Evolutionary conservation across 1,284 basidiomycete species (phyloP).

Genomic region (Xerocomus amazonicus): DNA sequence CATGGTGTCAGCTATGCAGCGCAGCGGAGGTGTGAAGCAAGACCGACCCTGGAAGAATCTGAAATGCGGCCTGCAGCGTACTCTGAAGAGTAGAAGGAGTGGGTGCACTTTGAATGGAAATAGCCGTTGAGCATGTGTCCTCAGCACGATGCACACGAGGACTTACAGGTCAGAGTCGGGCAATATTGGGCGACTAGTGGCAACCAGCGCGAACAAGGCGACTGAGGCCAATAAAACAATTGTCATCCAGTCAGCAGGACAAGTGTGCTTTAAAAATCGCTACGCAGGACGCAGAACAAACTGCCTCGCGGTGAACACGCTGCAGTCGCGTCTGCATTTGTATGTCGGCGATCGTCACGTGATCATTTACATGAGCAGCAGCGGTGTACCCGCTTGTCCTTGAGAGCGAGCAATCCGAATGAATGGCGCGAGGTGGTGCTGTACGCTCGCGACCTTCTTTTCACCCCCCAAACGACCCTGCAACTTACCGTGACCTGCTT

Average conservation of each 20-base stretch:
- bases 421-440: conserved; percentile 37
- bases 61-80: conserved; percentile 38
- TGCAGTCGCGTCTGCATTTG: conserved; percentile 28
- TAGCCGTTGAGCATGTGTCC: conserved; percentile 11
- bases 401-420: conserved; percentile 1
- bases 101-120: conserved; percentile 11
- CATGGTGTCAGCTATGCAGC: conserved; percentile 9
- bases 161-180: conserved; percentile 26
- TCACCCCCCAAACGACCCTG: conserved; percentile 43
- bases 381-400: background rate
- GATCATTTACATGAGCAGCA: conserved; percentile 3
- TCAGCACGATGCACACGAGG: conserved; percentile 9
- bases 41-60: conserved; percentile 39
- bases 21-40: conserved; percentile 1
- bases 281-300: conserved; percentile 18
- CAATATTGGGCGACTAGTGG: conserved; percentile 40
- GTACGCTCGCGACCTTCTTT: conserved; percentile 28
- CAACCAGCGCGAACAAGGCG: conserved; percentile 45
- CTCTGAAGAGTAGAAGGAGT: conserved; percentile 31
- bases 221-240: conserved; percentile 40
- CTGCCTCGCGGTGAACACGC: conserved; percentile 26
- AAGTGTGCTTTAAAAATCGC: too few species aligned
- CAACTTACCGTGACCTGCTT: conserved; percentile 86
- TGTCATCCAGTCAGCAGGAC: conserved; percentile 31
- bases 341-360: conserved; percentile 21